Base-by-base conservation (phyloP, 2,329 filamentous ascomycete genomes). In the Penicillium sp. region DNA sequence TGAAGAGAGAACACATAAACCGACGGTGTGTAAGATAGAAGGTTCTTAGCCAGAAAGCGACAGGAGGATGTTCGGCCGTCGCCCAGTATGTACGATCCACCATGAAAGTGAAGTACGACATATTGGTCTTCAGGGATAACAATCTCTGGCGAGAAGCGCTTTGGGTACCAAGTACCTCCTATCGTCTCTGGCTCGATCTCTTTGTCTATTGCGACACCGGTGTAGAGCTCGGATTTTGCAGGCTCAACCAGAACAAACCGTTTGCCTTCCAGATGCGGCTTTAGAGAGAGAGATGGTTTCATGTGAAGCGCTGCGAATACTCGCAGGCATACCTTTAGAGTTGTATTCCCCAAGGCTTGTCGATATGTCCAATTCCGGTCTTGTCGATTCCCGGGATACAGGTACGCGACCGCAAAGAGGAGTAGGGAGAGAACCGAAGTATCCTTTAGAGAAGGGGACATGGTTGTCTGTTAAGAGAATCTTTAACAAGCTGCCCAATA, bases 71-170 rank as follows among this genome's bases (percentile, higher is more conserved):
- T 51, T 8, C 55, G 53, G 20, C 55, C 55, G 35, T 54, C 43
- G 0, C 55, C 55, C 18, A 51, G 24, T 16, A 57, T 50, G 20
- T 52, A 57, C 9, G 51, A 54, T 7, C 55, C 55, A 16, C 55
- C 55, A 35, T 57, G 55, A 6, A 57, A 34, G 27, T 57, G 55
- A 16, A 57, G 44, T 3, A 54, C 38, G 28, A 57, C 38, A 23
- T 50, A 28, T 6, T 52, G 42, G 3, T 29, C 49, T 18, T 54
- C 44, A 1, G 49, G 42, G 5, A 52, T 23, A 4, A 20, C 14
- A 6, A 35, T 22, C 16, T 40, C 45, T 3, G 16, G 9, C 14
- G 46, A 27, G 37, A 44, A 53, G 2, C 36, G 48, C 2, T 38
- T 42, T 0, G 53, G 53, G 23, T 51, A 56, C 53, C 53, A 56